Evolutionary conservation across 169 alveolate species (phyloP).

Genomic region (Babesia bovis): DNA sequence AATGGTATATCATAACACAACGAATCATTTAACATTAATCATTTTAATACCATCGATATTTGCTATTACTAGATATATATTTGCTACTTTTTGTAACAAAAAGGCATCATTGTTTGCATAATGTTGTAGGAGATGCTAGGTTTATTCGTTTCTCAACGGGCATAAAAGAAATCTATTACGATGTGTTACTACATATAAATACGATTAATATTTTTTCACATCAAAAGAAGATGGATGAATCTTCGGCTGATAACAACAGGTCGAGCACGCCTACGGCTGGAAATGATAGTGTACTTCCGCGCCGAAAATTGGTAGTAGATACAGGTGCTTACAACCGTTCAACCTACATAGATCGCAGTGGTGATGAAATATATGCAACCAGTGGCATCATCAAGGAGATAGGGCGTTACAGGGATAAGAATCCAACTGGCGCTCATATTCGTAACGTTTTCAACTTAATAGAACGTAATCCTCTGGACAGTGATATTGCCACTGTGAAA

Average conservation of each 20-base stretch:
- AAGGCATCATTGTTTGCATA: no score
- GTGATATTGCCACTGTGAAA: constrained; percentile 76
- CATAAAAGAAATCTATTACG: no score
- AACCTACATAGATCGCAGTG: constrained; percentile 56
- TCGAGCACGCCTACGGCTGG: not conserved
- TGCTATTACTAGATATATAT: no score
- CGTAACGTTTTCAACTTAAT: constrained; percentile 58
- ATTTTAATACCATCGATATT: no score
- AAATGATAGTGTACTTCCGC: not conserved
- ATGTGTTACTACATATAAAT: no score
- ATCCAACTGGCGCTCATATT: constrained; percentile 45
- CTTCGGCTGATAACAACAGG: not conserved
- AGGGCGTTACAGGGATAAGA: constrained; percentile 44
- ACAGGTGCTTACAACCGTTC: constrained; percentile 70
- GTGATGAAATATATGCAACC: constrained; percentile 50
- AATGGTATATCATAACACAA: no score
- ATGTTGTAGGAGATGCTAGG: no score
- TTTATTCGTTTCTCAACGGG: no score
- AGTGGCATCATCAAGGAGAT: constrained; percentile 57
- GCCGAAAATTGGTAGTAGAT: constrained; percentile 49
- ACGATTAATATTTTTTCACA: no score
- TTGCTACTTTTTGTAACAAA: no score
- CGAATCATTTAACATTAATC: no score
- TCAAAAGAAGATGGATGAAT: constrained; percentile 16
- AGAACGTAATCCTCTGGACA: constrained; percentile 73